These are phyloP conservation scores for Microbotryum lychnidis-dioicae DNA, from an alignment of 1,284 basidiomycete genomes.

Conservation along the genomic window DNA sequence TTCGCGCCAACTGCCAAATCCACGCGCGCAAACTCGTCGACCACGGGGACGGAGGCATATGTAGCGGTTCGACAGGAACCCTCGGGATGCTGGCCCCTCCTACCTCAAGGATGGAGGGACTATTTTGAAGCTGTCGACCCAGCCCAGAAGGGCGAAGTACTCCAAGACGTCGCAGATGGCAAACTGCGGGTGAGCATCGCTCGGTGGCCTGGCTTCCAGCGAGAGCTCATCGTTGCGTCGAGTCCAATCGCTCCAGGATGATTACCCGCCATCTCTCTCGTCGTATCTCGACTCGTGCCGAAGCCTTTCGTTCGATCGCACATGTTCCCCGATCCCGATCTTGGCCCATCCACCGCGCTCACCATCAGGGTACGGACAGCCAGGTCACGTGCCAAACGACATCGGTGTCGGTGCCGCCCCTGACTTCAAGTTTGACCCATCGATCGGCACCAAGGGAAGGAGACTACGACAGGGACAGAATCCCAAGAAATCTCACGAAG, in stretches of 20 bases:
- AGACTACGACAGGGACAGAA: constrained; percentile 5
- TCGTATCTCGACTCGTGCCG: constrained; percentile 6
- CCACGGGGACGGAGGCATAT: no score
- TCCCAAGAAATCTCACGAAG: constrained; percentile 30
- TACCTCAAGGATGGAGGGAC: constrained; percentile 17
- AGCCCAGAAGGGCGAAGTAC: not conserved
- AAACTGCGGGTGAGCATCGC: not conserved
- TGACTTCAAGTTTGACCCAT: not conserved
- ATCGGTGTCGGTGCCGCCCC: no score
- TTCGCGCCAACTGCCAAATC: no score
- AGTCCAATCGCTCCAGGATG: not conserved
- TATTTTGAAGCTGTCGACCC: constrained; percentile 7
- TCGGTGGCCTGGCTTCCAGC: not conserved
- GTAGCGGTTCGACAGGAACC: no score
- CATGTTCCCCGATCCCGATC: constrained; percentile 15
- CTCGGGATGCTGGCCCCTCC: constrained; percentile 6
- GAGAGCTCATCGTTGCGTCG: no score
- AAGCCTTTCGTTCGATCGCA: constrained; percentile 19
- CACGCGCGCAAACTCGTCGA: no score
- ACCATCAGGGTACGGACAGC: not conserved
- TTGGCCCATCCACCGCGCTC: constrained; percentile 2
- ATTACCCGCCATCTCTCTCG: constrained; percentile 3
- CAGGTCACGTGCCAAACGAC: not conserved
- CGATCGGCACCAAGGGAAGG: not conserved
- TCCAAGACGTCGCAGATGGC: constrained; percentile 5